Base-by-base conservation (phyloP, 495 filamentous ascomycete genomes). In the Daldinia bambusicola region DNA sequence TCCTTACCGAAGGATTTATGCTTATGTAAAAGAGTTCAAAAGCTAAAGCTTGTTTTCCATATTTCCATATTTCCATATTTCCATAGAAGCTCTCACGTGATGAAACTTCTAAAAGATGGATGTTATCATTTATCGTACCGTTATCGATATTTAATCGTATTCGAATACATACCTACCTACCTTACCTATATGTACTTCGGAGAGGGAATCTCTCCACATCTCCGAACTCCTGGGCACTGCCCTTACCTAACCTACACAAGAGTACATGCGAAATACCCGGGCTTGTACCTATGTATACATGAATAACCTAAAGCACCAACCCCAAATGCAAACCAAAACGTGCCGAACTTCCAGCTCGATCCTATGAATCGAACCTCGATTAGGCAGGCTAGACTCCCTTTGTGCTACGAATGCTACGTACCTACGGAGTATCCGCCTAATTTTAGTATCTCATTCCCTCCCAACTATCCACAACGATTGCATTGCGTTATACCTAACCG, bases 261-360 rank as follows among this genome's bases (percentile, higher is more conserved):
- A n/a, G 26, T 26, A 26, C 26, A 26, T 26, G 26, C 3, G 26
- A 1, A 26, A 26, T 26, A 26, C 26, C 26, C 3, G 26, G 26
- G 26, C 26, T 26, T 26, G 34, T 37, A 37, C 34, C 2, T 37
- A 18, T 14, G 13, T 45, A n/a, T 45, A 14, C 41, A 18, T 14
- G 13, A 30, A 51, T 51, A 56, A 56, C 26, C 36, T 56, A 58
- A n/a, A 65, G 63, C 55, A 66, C 63, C 63, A 66, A 37, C n/a
- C 64, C 40, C 30, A n/a, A n/a, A 68, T 61, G 50, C 16, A 48
- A 45, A 30, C 18, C 55, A 43, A 36, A 18, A 55, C 48, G 63
- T 71, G 69, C 69, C 69, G 69, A 67, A 71, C 53, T 63, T 63
- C 69, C 68, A 56, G 32, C 52, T 71, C 41, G 38, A 37, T 62